Conservation (phyloP, 352 stramenopile species). For the Pythium volutum region DNA sequence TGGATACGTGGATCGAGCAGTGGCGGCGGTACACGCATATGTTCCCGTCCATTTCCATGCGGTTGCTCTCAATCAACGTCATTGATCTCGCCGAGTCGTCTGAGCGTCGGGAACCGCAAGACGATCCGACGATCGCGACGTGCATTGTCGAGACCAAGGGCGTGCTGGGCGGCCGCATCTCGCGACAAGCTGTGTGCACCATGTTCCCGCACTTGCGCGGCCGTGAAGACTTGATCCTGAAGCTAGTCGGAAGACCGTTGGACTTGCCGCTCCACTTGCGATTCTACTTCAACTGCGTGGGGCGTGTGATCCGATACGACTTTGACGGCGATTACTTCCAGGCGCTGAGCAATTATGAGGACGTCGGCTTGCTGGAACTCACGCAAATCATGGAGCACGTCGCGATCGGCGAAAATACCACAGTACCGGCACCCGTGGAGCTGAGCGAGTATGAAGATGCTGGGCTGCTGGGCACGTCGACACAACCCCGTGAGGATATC, state of each 20-base stretch:
- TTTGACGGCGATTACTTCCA: conserved; percentile 19
- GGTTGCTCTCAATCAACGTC: not conserved
- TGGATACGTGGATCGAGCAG: conserved; percentile 17
- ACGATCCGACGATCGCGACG: conserved; percentile 6
- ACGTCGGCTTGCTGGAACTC: conserved; percentile 12
- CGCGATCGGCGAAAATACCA: conserved; percentile 15
- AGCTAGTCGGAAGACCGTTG: conserved; percentile 6
- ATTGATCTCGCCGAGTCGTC: not conserved
- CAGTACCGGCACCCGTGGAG: conserved; percentile 4
- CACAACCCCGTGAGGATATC: not conserved
- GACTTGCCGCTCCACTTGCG: conserved; percentile 4
- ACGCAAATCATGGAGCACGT: conserved; percentile 14
- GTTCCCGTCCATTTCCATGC: conserved; percentile 7
- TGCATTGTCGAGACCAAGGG: conserved; percentile 9
- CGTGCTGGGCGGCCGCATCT: conserved; percentile 1
- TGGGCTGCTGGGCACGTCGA: not conserved
- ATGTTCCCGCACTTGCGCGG: conserved; percentile 7
- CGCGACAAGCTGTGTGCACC: conserved; percentile 10
- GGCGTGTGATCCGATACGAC: conserved; percentile 14
- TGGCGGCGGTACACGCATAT: conserved; percentile 16
- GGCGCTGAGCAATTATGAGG: conserved; percentile 8
- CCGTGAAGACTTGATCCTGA: conserved; percentile 10
- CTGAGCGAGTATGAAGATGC: not conserved
- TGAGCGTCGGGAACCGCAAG: no score
- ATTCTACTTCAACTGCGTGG: conserved; percentile 16